Conservation (phyloP, 768 basidiomycete species). For the Neoboletus brunneissimus region DNA sequence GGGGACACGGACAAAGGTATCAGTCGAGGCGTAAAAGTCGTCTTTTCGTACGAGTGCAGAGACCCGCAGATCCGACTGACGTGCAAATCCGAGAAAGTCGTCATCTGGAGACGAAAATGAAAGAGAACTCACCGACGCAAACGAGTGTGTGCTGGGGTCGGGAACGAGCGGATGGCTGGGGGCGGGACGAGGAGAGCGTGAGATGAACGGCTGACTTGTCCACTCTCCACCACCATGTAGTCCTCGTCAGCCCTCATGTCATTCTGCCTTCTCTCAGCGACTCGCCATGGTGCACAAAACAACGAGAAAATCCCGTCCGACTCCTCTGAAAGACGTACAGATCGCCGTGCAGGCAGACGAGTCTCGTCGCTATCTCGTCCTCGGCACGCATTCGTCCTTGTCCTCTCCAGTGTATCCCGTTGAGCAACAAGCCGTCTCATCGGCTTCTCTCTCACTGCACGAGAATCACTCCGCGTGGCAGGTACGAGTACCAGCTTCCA, state of each 20-base stretch:
- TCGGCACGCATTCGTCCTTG: constrained; percentile 3
- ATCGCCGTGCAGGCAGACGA: constrained; percentile 9
- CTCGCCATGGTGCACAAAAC: constrained; percentile 6
- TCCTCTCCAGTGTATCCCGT: constrained; percentile 8
- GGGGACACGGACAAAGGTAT: constrained; percentile 15
- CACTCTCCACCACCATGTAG: neutral
- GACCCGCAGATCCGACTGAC: constrained; percentile 51
- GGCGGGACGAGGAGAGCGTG: neutral
- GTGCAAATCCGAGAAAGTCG: constrained; percentile 56
- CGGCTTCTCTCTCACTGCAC: neutral
- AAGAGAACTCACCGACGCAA: constrained; percentile 19
- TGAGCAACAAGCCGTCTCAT: neutral
- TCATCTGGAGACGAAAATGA: constrained; percentile 28
- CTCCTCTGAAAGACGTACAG: constrained; percentile 20
- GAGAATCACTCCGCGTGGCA: neutral
- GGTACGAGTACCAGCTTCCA: neutral
- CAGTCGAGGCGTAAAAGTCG: constrained; percentile 43
- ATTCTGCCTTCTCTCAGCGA: neutral
- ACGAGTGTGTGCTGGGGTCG: neutral
- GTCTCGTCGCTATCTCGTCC: constrained; percentile 12
- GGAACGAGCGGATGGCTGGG: neutral
- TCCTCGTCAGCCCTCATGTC: neutral
- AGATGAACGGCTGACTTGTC: constrained; percentile 21
- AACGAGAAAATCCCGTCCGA: constrained; percentile 5
- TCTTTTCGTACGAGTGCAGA: constrained; percentile 31